Percentiles rank a stretch among this genome's conserved stretches.
Conservation (phyloP, 768 basidiomycete species). For the Boletus bicolor region DNA sequence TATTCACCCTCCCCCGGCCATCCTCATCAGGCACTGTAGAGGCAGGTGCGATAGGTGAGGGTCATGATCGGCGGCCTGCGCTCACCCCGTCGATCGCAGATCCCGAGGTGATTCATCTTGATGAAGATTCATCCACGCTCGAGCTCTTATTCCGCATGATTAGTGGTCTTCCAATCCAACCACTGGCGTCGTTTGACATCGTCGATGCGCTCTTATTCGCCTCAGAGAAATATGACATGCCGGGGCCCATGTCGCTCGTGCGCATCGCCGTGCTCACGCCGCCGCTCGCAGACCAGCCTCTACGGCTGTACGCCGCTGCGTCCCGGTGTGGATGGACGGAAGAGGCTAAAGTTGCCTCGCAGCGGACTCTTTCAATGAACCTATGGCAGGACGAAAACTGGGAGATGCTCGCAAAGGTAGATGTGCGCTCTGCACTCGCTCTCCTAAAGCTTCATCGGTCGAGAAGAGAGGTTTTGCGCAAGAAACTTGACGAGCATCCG, state of each 20-base stretch:
- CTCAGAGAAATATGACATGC: slow-evolving; percentile 71
- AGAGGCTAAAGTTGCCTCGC: slow-evolving; percentile 53
- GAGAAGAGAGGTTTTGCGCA: slow-evolving; percentile 48
- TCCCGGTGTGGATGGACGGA: slow-evolving; percentile 58
- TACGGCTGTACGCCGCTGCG: slow-evolving; percentile 53
- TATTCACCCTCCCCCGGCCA: slow-evolving; percentile 55
- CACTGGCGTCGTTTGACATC: slow-evolving; percentile 47
- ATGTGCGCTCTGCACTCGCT: slow-evolving; percentile 49
- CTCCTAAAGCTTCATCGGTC: slow-evolving; percentile 53
- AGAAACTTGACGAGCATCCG: slow-evolving; percentile 52
- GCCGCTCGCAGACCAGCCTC: slow-evolving; percentile 45
- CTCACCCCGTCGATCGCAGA: slow-evolving; percentile 10
- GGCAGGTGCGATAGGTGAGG: neutral
- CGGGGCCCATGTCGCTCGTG: slow-evolving; percentile 57
- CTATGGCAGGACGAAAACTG: slow-evolving; percentile 47
- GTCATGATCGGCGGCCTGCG: neutral
- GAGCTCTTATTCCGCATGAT: slow-evolving; percentile 59
- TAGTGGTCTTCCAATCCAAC: slow-evolving; percentile 53
- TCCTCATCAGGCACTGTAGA: neutral
- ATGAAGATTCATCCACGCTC: slow-evolving; percentile 54
- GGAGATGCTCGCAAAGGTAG: slow-evolving; percentile 44
- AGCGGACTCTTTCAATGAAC: slow-evolving; percentile 52
- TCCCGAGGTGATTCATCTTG: slow-evolving; percentile 46
- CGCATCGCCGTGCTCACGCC: slow-evolving; percentile 56
- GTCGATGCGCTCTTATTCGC: slow-evolving; percentile 59